phyloP scores from a whole-genome alignment of 257 asterid genomes.

The Plectranthus barbatus region DNA sequence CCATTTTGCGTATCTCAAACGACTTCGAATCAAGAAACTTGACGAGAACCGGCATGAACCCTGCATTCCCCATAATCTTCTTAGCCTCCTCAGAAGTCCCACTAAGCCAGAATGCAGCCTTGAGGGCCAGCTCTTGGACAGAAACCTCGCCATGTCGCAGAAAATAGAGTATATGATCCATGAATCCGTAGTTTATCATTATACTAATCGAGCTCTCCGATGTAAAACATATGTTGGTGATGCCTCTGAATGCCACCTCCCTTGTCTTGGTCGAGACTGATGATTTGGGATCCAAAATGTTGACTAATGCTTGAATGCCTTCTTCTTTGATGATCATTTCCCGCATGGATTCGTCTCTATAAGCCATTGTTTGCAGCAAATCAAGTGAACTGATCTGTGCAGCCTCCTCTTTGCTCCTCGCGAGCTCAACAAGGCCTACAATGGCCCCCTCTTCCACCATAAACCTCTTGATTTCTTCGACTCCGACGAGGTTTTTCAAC shows the following conservation, averaged over 20 bases:
- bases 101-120: slow-evolving; percentile 77
- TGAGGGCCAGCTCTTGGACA: slow-evolving; percentile 64
- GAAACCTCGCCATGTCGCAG: slow-evolving; percentile 56
- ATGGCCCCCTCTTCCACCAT: slow-evolving; percentile 85
- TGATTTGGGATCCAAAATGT: slow-evolving; percentile 56
- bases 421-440: slow-evolving; percentile 38
- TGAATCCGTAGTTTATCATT: slow-evolving; percentile 40
- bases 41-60: slow-evolving; percentile 68
- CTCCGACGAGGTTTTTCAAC: slow-evolving; percentile 73
- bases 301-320: slow-evolving; percentile 50
- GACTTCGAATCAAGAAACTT: slow-evolving; percentile 63
- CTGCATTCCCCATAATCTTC: slow-evolving; percentile 86
- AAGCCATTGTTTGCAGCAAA: slow-evolving; percentile 62
- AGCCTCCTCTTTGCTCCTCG: slow-evolving; percentile 42
- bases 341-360: slow-evolving; percentile 50
- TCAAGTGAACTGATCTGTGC: slow-evolving; percentile 52
- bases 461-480: slow-evolving; percentile 83
- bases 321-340: slow-evolving; percentile 49
- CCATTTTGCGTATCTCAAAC: slow-evolving; percentile 60
- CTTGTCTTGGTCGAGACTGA: slow-evolving; percentile 49
- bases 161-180: slow-evolving; percentile 59
- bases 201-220: slow-evolving; percentile 25
- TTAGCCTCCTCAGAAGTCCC: slow-evolving; percentile 74
- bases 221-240: slow-evolving; percentile 48
- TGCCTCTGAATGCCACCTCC: slow-evolving; percentile 64